These are phyloP conservation scores for Neurospora intermedia DNA, from an alignment of 495 filamentous ascomycete species.

Conservation along the genomic window DNA sequence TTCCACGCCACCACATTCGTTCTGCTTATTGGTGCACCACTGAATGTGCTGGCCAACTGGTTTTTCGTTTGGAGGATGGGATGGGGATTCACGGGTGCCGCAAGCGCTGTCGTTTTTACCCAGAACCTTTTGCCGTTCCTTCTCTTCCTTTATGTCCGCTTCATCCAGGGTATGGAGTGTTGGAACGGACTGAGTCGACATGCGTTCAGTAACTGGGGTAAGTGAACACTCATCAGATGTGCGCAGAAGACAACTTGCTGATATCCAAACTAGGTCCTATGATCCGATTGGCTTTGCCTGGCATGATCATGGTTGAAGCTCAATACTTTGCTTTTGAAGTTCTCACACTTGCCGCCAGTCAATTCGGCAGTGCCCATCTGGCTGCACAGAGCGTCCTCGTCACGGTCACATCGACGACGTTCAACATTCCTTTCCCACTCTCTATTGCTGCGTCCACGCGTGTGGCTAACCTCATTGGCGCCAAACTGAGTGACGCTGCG, in stretches of 20 bases:
- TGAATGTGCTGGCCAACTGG: slow-evolving; percentile 59
- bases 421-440: slow-evolving; percentile 45
- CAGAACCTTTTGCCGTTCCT: slow-evolving; percentile 70
- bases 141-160: slow-evolving; percentile 64
- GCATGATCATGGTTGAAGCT: slow-evolving; percentile 76
- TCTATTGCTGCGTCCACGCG: slow-evolving; percentile 45
- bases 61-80: slow-evolving; percentile 59
- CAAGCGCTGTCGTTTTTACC: slow-evolving; percentile 71
- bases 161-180: slow-evolving; percentile 66
- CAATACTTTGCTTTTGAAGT: slow-evolving; percentile 71
- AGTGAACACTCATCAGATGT: not conserved
- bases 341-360: slow-evolving; percentile 54
- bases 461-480: slow-evolving; percentile 48
- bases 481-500: slow-evolving; percentile 52
- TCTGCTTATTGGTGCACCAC: slow-evolving; percentile 51
- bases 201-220: slow-evolving; percentile 69
- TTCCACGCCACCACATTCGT: slow-evolving; percentile 59
- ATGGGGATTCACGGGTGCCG: slow-evolving; percentile 76
- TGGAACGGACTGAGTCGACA: slow-evolving; percentile 71
- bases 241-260: not conserved
- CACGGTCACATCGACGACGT: slow-evolving; percentile 37
- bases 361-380: slow-evolving; percentile 54
- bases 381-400: slow-evolving; percentile 42
- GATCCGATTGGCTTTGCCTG: slow-evolving; percentile 69
- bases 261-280: slow-evolving; percentile 39